Evolutionary conservation across 192 early-diverging fungal species (phyloP), one percentile per base, ranked within the genome.

Genomic region (Umbelopsis sp.): DNA sequence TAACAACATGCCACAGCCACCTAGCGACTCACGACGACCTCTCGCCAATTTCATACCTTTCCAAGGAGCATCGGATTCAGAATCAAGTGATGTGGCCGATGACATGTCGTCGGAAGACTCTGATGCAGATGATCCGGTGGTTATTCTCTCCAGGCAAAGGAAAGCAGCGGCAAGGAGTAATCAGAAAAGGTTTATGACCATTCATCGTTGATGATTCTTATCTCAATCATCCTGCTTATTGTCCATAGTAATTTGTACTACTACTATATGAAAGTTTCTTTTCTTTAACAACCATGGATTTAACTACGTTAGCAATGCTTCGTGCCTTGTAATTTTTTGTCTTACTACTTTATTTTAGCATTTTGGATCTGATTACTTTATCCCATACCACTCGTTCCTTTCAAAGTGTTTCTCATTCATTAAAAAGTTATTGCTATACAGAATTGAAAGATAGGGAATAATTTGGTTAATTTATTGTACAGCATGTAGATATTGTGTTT

Each of bases 151-250:
- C 8, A 44, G 41, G 25, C 38, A 67, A 20, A 67, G 43, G 32
- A 44, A 21, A 43, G 43, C 22, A 9, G 45, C 43, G 3, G 56
- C 56, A 2, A 62, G 34, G 31, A 26, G 25, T 5, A 62, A 62
- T 26, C 24, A 62, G 56, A 62, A 62, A 26, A 62, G 56, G 29
- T 62, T 62, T 7, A 62, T 62, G 56, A 62, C 56, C 12, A 62
- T 62, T 62, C 56, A 62, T 0, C 56, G 56, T 14, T 62, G 17
- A 62, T 16, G 14, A 34, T n/a, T 20, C 17, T 17, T 49, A 9
- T 49, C 47, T 26, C 56, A 26, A 5, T 67, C 26, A 45, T 9
- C n/a, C 26, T 62, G n/a, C n/a, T n/a, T n/a, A n/a, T n/a, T n/a
- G 38, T 41, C 38, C 38, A 41, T 41, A 41, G 21, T 45, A 26